phyloP scores from a whole-genome alignment of 106 monocot genomes.

The Cymbidium sinense region DNA sequence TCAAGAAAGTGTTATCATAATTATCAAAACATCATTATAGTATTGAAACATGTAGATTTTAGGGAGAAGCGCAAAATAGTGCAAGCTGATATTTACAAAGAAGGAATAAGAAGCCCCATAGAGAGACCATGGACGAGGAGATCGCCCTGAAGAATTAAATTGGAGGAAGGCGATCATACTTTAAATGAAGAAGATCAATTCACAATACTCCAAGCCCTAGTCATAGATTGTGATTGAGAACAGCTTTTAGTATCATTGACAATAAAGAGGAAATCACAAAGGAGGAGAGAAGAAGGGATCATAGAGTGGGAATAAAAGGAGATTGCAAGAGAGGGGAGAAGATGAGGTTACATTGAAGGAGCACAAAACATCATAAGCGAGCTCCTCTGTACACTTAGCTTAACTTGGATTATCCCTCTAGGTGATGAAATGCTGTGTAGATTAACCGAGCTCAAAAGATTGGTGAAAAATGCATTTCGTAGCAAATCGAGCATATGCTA shows the following conservation, averaged over 20 bases:
- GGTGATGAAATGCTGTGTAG: background rate
- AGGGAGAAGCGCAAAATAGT: too few species aligned
- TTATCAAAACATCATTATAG: too few species aligned
- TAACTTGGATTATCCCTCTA: background rate
- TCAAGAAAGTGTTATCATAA: too few species aligned
- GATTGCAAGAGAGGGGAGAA: background rate
- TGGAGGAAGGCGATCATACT: background rate
- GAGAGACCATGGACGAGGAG: too few species aligned
- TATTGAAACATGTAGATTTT: too few species aligned
- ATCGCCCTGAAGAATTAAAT: too few species aligned
- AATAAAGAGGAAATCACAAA: background rate
- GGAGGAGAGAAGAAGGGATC: background rate
- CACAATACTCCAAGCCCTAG: background rate
- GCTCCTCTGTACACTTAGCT: background rate
- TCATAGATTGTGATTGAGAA: background rate
- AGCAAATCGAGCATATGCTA: constrained; percentile 1
- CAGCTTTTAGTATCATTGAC: background rate
- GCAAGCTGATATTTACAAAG: too few species aligned
- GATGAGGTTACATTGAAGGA: background rate
- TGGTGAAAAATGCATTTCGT: background rate
- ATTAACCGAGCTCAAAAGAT: background rate
- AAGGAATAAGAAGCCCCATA: too few species aligned
- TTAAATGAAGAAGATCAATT: background rate
- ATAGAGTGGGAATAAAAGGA: background rate
- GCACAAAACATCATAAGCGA: background rate